These are phyloP conservation scores for Bolboschoenoplectus hybrid DNA, from an alignment of 202 grass and related monocot genomes.

Conservation along the genomic window DNA sequence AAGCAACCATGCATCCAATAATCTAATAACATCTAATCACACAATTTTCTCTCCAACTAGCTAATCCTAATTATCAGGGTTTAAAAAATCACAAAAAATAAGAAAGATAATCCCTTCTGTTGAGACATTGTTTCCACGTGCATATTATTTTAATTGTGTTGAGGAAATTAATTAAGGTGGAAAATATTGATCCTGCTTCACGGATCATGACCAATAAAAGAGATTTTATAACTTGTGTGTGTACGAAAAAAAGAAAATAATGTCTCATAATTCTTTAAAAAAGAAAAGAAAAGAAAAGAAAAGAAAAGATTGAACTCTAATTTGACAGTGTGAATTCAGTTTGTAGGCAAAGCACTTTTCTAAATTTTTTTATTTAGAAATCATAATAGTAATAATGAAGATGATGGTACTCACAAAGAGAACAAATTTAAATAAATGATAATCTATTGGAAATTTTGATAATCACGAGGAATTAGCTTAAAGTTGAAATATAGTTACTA, in stretches of 20 bases:
- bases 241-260: too few species aligned
- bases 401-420: too few species aligned
- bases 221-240: neutral
- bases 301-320: too few species aligned
- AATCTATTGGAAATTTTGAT: neutral
- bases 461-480: neutral
- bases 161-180: neutral
- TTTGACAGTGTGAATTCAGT: too few species aligned
- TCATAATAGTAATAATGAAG: too few species aligned
- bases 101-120: neutral
- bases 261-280: too few species aligned
- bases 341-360: too few species aligned
- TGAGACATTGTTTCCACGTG: neutral
- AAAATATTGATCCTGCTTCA: neutral
- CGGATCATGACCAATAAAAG: neutral
- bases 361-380: too few species aligned
- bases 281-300: too few species aligned
- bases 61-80: slow-evolving; percentile 17
- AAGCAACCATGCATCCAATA: slow-evolving; percentile 22
- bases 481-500: neutral
- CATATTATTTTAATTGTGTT: neutral
- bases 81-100: neutral
- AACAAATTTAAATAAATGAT: too few species aligned
- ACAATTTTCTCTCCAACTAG: neutral
- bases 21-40: slow-evolving; percentile 23